phyloP scores from a whole-genome alignment of 192 early-diverging fungal genomes.

The Backusella luteola region DNA sequence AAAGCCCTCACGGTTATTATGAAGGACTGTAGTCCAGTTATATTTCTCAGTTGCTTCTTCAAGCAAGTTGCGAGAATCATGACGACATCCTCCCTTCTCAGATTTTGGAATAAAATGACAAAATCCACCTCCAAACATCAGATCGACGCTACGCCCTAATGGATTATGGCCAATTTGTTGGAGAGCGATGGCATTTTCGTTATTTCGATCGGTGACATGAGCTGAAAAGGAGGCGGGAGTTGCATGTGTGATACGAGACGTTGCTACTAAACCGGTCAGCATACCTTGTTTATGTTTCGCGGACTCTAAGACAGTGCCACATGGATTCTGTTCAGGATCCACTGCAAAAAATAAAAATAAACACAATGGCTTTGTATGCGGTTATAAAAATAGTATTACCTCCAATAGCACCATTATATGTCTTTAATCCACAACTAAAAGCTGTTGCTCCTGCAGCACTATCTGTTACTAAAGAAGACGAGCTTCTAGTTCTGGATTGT shows the following conservation, averaged over 20 bases:
- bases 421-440: constrained; percentile 86
- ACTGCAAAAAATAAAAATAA: constrained; percentile 32
- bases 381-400: constrained; percentile 42
- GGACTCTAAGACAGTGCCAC: constrained; percentile 93
- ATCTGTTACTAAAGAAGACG: constrained; percentile 85
- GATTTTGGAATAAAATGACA: constrained; percentile 84
- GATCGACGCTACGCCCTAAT: constrained; percentile 78
- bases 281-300: constrained; percentile 77
- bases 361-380: not conserved
- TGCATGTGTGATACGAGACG: constrained; percentile 94
- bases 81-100: constrained; percentile 52
- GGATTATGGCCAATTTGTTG: constrained; percentile 91
- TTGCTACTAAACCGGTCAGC: constrained; percentile 89
- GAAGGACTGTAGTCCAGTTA: constrained; percentile 63
- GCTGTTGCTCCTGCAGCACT: constrained; percentile 98
- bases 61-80: constrained; percentile 71
- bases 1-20: constrained; percentile 57
- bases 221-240: constrained; percentile 80
- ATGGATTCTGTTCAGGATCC: constrained; percentile 66
- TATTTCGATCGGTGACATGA: constrained; percentile 76
- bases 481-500: constrained; percentile 82
- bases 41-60: constrained; percentile 48
- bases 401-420: constrained; percentile 92
- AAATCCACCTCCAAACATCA: constrained; percentile 89
- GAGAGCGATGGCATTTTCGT: constrained; percentile 84